Base-by-base conservation (phyloP, 164 flowering plant genomes). In the Magnolia officinalis region DNA sequence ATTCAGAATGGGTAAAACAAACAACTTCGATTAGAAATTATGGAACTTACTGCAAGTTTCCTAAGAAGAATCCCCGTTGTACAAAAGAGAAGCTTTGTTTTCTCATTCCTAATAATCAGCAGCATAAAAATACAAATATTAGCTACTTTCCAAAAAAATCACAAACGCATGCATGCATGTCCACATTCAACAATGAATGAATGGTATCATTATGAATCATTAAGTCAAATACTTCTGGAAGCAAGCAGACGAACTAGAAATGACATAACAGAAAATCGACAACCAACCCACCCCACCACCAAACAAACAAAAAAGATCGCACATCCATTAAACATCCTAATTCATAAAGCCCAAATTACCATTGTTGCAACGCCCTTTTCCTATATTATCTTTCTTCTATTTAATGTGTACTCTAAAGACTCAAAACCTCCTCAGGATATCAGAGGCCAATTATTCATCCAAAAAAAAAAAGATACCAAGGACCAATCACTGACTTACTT, bases 41-140 rank as follows among this genome's bases (percentile, higher is more conserved):
- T 16, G 71, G n/a, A 59, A 61, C 85, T 50, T 85, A 94, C 98
- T 80, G 82, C 87, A 75, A 95, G 81, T 86, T 86, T 90, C 82
- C 98, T 86, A 77, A 95, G 81, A 78, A 95, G 94, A 79, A 95
- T 93, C 81, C 98, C 97, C 1, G 98, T 95, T 13, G 98, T 95
- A 80, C 98, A 95, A 80, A 95, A 95, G 2, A 95, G 94, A 69
- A 95, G 97, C 84, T 88, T 93, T 77, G 97, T 95, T 79, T 84
- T 85, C 23, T 86, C 97, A 86, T 84, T 91, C 90, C 98, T 93
- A 82, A 74, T 31, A 68, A 68, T 26, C 37, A 29, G 1, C 29
- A 68, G 29, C 8, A 68, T 68, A 26, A 13, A 29, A 68, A 19
- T 66, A 31, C n/a, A 68, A 29, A 29, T 11, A 55, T 11, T 55